These are phyloP conservation scores for Corinectria fuckeliana DNA, from an alignment of 2,329 filamentous ascomycete species.

Conservation along the genomic window DNA sequence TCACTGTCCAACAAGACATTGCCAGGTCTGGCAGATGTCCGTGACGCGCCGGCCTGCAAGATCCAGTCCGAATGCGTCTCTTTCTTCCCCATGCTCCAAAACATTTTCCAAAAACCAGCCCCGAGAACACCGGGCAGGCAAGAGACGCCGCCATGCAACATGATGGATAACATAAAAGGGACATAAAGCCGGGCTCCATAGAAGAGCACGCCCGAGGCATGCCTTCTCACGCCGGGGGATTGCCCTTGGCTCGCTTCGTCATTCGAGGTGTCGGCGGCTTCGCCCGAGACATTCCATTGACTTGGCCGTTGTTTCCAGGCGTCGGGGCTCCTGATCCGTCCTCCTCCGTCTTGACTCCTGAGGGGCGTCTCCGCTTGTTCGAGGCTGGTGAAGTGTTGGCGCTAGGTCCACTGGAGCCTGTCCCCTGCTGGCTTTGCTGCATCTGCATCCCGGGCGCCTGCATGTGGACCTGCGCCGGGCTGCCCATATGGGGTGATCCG, in stretches of 20 bases:
- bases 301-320: constrained; percentile 50
- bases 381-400: constrained; percentile 70
- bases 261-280: constrained; percentile 65
- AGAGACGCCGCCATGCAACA: constrained; percentile 48
- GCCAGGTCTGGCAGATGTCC: constrained; percentile 13
- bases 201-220: not conserved
- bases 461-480: constrained; percentile 67
- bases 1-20: constrained; percentile 19
- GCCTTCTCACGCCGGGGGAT: constrained; percentile 43
- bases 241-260: constrained; percentile 61
- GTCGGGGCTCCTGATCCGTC: constrained; percentile 58
- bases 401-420: constrained; percentile 69
- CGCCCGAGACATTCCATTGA: constrained; percentile 60
- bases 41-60: constrained; percentile 14
- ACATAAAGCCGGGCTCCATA: constrained; percentile 27
- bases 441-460: constrained; percentile 71
- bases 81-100: constrained; percentile 28
- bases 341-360: constrained; percentile 64
- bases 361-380: constrained; percentile 64
- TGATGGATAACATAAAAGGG: constrained; percentile 42
- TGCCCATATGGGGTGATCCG: constrained; percentile 66
- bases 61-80: constrained; percentile 32
- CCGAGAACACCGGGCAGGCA: constrained; percentile 35
- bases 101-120: constrained; percentile 32
- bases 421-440: constrained; percentile 72